Conservation (phyloP, 306 rosid species). For the Vachellia collinsii region DNA sequence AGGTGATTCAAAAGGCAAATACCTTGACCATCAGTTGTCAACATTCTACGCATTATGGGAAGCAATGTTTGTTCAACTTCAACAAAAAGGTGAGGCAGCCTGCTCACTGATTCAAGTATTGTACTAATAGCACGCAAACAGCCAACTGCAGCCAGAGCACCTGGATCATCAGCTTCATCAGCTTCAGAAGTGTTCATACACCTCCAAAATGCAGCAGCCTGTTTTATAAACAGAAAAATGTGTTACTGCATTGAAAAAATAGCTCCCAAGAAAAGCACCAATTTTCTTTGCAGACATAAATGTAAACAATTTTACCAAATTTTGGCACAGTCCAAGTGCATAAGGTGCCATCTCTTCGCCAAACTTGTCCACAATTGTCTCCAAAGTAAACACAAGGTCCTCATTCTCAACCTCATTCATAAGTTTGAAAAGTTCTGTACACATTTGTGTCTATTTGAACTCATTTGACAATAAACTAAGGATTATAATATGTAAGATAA, state of each 20-base stretch:
- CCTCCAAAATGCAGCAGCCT: slow-evolving; percentile 97
- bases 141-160: slow-evolving; percentile 95
- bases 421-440: slow-evolving; percentile 92
- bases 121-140: slow-evolving; percentile 96
- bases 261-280: slow-evolving; percentile 5
- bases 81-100: slow-evolving; percentile 85
- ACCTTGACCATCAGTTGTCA: slow-evolving; percentile 97
- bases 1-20: slow-evolving; percentile 27
- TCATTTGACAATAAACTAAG: neutral
- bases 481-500: neutral
- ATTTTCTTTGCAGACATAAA: neutral
- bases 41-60: slow-evolving; percentile 89
- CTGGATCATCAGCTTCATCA: slow-evolving; percentile 89
- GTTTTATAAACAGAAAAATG: slow-evolving; percentile 9
- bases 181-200: slow-evolving; percentile 92
- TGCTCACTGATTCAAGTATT: slow-evolving; percentile 96
- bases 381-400: slow-evolving; percentile 95
- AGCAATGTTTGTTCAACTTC: slow-evolving; percentile 88
- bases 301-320: slow-evolving; percentile 61
- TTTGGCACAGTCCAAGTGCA: slow-evolving; percentile 92
- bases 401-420: slow-evolving; percentile 98
- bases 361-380: slow-evolving; percentile 95
- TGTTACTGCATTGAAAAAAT: neutral
- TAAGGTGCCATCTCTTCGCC: slow-evolving; percentile 99
- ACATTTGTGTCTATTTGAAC: slow-evolving; percentile 4